These are phyloP conservation scores for Vitis amurensis DNA, from an alignment of 164 flowering plant genomes.

Conservation along the genomic window DNA sequence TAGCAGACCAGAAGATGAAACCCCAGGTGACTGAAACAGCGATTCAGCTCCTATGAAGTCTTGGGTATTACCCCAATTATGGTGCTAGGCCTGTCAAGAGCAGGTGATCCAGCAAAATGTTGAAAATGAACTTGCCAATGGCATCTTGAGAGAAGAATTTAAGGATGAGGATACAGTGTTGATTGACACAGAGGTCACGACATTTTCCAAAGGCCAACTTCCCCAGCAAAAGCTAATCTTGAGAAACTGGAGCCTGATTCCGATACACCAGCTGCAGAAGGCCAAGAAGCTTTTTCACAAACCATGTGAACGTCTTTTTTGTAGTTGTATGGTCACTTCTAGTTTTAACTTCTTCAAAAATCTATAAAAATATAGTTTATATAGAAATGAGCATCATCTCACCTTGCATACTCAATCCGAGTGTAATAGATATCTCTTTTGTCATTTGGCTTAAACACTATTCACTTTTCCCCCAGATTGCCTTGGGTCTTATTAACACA, in stretches of 20 bases:
- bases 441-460: no score
- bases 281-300: conserved; percentile 41
- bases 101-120: conserved; percentile 90
- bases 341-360: no score
- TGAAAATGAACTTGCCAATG: conserved; percentile 93
- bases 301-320: conserved; percentile 7
- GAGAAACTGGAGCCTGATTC: conserved; percentile 35
- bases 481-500: no score
- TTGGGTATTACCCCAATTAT: conserved; percentile 93
- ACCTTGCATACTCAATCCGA: no score
- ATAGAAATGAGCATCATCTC: no score
- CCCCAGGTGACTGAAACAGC: conserved; percentile 72
- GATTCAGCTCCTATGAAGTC: conserved; percentile 68
- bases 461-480: no score
- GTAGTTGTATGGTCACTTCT: not conserved
- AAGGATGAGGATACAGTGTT: conserved; percentile 81
- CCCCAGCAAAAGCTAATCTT: conserved; percentile 87
- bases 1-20: conserved; percentile 79
- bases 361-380: no score
- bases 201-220: conserved; percentile 78
- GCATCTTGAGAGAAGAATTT: conserved; percentile 88
- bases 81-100: conserved; percentile 94
- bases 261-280: conserved; percentile 27
- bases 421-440: no score
- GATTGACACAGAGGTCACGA: conserved; percentile 81